Conservation (phyloP, 768 basidiomycete species). For the Russula griseocarnosa region DNA sequence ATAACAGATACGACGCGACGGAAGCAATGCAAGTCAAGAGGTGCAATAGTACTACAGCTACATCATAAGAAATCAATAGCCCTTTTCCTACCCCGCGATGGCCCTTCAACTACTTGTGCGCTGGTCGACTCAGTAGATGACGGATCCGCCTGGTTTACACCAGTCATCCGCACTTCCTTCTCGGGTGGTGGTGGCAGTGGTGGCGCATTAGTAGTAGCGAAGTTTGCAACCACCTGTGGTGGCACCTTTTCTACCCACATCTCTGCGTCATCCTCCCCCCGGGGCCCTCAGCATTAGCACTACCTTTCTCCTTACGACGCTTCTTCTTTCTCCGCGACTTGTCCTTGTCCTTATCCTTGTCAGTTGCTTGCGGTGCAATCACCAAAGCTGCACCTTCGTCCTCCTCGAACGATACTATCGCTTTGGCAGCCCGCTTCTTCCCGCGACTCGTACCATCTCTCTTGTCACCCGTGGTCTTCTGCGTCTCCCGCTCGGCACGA, state of each 20-base stretch:
- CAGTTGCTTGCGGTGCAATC: constrained; percentile 28
- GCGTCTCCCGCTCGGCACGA: constrained; percentile 42
- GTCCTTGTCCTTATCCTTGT: constrained; percentile 35
- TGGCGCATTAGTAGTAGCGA: constrained; percentile 24
- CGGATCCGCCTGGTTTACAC: neutral
- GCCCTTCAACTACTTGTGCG: constrained; percentile 20
- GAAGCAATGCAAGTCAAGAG: too few relatives aligned
- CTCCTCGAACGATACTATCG: constrained; percentile 75
- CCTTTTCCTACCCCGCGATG: constrained; percentile 30
- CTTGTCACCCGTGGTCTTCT: constrained; percentile 38
- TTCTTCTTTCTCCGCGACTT: constrained; percentile 42
- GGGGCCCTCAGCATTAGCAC: constrained; percentile 32
- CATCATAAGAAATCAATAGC: constrained; percentile 32
- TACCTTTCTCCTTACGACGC: constrained; percentile 36
- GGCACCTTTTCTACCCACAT: constrained; percentile 71
- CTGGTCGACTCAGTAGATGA: neutral
- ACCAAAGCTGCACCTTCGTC: constrained; percentile 45
- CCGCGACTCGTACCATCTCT: constrained; percentile 26
- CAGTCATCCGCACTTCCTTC: neutral
- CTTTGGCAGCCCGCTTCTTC: constrained; percentile 49
- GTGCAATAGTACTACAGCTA: neutral
- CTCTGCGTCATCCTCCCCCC: constrained; percentile 36
- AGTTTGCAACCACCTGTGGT: constrained; percentile 45
- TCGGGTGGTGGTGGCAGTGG: neutral
- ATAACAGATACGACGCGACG: neutral